Base-by-base conservation (phyloP, 805 yeast species). In the Metschnikowia continentalis region DNA sequence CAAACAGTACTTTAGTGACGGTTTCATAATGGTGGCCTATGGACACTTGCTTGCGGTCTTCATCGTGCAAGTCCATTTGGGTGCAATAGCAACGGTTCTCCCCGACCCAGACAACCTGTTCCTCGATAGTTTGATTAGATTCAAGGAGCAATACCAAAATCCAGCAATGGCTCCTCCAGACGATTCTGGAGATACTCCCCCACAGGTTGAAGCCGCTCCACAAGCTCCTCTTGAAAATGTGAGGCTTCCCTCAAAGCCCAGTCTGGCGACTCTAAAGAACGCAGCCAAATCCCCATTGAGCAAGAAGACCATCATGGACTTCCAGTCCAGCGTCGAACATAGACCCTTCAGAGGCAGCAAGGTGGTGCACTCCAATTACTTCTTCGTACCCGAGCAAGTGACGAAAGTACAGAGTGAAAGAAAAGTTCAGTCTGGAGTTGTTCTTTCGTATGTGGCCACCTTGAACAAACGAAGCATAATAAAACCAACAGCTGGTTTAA, bases 111-210 rank as follows among this genome's bases (percentile, higher is more conserved):
- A 36, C 13, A 41, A 23, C 19, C 33, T 15, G 32, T 44, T 44
- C 35, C 40, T 44, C 13, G 40, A 35, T 15, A 44, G 47, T 17
- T 44, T 44, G 38, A 35, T 44, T 32, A 13, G n/a, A 15, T 44
- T 44, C 40, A 33, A 37, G 40, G 41, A 35, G 15, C 47, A 44
- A 13, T 35, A 44, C 17, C 47, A 44, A 44, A 30, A 17, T 20
- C 39, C 39, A 14, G 32, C 33, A 22, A 26, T 20, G 19, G 26
- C 13, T 10, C 17, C 5, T 10, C 33, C 17, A 19, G 32, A 23
- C 5, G 22, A 13, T 3, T 23, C 30, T 6, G 5, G 7, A 14
- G 46, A 42, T 7, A 7, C 13, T 19, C 17, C 30, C 6, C 22
- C n/a, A 32, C 4, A 23, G n/a, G 20, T 5, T 19, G 13, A 35